These are phyloP conservation scores for Ascodesmis nigricans DNA, from an alignment of 495 filamentous ascomycete species.

Conservation along the genomic window DNA sequence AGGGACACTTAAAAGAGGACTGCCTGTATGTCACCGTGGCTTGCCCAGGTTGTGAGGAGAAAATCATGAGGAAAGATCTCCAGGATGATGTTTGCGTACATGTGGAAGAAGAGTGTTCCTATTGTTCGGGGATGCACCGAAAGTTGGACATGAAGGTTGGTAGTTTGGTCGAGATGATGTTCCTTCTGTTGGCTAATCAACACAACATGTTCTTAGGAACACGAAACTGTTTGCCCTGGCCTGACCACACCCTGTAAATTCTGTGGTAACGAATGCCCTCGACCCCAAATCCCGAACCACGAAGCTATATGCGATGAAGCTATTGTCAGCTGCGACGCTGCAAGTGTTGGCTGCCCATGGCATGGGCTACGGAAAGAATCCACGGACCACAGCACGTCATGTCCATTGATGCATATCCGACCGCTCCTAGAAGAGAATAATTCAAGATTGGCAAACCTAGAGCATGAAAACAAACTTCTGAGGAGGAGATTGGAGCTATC, in stretches of 20 bases:
- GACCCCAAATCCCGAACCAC: slow-evolving; percentile 30
- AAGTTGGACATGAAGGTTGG: slow-evolving; percentile 36
- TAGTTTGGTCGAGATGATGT: no score
- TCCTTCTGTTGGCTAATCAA: no score
- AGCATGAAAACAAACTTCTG: slow-evolving; percentile 27
- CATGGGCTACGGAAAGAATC: slow-evolving; percentile 30
- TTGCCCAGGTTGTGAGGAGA: slow-evolving; percentile 33
- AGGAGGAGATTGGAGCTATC: not conserved
- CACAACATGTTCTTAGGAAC: no score
- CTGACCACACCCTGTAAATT: slow-evolving; percentile 30
- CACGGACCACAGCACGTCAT: slow-evolving; percentile 30
- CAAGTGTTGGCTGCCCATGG: slow-evolving; percentile 34
- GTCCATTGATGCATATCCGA: slow-evolving; percentile 35
- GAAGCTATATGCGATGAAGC: slow-evolving; percentile 32
- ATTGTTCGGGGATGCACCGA: slow-evolving; percentile 34
- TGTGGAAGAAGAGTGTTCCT: slow-evolving; percentile 29
- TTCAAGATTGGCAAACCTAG: slow-evolving; percentile 32
- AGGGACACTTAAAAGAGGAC: slow-evolving; percentile 40
- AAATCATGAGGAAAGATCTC: slow-evolving; percentile 28
- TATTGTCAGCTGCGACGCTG: slow-evolving; percentile 32
- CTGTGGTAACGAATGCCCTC: slow-evolving; percentile 31
- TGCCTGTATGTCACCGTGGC: slow-evolving; percentile 35
- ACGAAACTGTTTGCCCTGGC: slow-evolving; percentile 29
- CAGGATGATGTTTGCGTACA: slow-evolving; percentile 33
- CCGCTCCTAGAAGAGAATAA: slow-evolving; percentile 38